Conservation (phyloP, 2,329 filamentous ascomycete species). For the Fusarium xyrophilum region DNA sequence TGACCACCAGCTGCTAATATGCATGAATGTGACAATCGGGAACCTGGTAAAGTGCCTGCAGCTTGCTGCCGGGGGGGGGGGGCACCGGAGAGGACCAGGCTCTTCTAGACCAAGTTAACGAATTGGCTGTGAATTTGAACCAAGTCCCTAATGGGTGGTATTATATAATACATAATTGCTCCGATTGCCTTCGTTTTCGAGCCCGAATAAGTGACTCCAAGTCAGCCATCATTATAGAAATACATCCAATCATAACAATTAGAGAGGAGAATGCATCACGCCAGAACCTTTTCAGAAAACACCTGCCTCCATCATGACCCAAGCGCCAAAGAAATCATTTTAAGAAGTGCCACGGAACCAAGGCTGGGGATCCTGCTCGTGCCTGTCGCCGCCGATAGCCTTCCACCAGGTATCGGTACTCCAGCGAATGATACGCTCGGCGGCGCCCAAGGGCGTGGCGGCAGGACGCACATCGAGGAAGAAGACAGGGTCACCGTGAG, state of each 20-base stretch:
- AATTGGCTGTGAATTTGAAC: constrained; percentile 43
- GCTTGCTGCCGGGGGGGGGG: too few species aligned
- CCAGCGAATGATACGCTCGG: constrained; percentile 86
- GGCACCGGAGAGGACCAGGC: constrained; percentile 56
- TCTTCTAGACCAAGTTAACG: constrained; percentile 61
- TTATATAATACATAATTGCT: constrained; percentile 31
- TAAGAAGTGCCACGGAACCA: constrained; percentile 42
- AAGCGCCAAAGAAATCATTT: constrained; percentile 23
- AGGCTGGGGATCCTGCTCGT: constrained; percentile 53
- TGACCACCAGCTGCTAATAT: constrained; percentile 62
- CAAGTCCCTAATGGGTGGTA: constrained; percentile 9
- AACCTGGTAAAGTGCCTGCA: too few species aligned
- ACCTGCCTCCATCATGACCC: constrained; percentile 17
- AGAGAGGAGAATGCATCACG: constrained; percentile 39
- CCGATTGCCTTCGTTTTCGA: not conserved
- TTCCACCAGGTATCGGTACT: constrained; percentile 94
- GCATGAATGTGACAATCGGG: too few species aligned
- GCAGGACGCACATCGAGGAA: constrained; percentile 94
- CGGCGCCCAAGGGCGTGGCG: constrained; percentile 77
- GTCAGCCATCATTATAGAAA: constrained; percentile 43
- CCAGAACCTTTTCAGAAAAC: constrained; percentile 13
- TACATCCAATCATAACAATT: constrained; percentile 36
- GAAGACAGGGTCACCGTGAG: constrained; percentile 90
- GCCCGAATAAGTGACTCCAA: constrained; percentile 36
- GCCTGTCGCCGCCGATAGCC: constrained; percentile 75